Percentiles rank a stretch among this genome's conserved stretches.
Conservation (phyloP, 2,329 filamentous ascomycete genomes). For the Fusarium nematophilum region DNA sequence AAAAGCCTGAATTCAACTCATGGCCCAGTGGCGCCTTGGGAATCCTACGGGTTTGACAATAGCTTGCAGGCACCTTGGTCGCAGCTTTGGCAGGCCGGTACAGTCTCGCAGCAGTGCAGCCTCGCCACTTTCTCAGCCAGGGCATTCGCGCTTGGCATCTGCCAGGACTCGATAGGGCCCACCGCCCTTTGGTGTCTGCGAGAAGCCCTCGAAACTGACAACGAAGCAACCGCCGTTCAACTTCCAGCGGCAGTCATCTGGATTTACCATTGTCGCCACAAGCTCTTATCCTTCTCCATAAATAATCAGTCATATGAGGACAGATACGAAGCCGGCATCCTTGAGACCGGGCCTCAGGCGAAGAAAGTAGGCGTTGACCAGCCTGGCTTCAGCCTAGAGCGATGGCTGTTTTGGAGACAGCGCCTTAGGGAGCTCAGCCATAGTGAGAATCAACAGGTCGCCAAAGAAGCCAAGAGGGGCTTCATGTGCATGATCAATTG, state of each 20-base stretch:
- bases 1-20: not conserved
- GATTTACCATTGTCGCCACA: not conserved
- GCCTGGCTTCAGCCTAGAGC: not conserved
- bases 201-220: not conserved
- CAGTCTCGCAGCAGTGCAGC: not conserved
- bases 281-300: not conserved
- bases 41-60: constrained; percentile 9
- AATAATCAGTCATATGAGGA: not conserved
- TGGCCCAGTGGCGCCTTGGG: not conserved
- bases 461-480: too few relatives aligned
- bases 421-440: too few relatives aligned
- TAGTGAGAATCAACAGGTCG: too few relatives aligned
- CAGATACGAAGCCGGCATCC: accelerated
- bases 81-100: not conserved
- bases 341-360: not conserved
- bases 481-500: too few relatives aligned
- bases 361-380: not conserved
- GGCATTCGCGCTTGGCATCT: not conserved
- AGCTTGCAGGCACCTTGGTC: constrained; percentile 6
- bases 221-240: not conserved
- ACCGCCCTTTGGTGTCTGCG: constrained; percentile 4
- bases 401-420: too few relatives aligned
- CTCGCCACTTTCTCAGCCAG: constrained; percentile 19
- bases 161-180: not conserved
- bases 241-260: constrained; percentile 2